phyloP scores from a whole-genome alignment of 2,329 filamentous ascomycete genomes.

The Camillea tinctor region DNA sequence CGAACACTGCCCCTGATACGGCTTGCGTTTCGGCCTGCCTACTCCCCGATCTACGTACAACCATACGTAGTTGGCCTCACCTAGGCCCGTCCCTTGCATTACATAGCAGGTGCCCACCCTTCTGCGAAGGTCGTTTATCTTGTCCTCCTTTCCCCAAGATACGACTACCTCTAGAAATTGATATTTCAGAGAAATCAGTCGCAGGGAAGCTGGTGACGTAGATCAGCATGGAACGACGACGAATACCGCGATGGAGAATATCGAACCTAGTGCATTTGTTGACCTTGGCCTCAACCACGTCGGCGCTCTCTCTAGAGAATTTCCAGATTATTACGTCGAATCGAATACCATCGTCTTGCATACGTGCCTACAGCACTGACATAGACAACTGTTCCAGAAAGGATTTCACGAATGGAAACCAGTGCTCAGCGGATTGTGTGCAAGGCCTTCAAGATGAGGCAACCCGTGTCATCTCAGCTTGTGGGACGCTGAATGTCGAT shows the following conservation, averaged over 20 bases:
- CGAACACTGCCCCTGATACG: conserved; percentile 24
- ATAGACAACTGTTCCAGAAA: conserved; percentile 24
- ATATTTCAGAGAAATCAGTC: neutral
- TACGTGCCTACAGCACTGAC: conserved; percentile 23
- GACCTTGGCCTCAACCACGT: conserved; percentile 19
- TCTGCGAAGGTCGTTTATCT: neutral
- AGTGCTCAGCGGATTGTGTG: conserved; percentile 26
- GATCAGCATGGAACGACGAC: conserved; percentile 14
- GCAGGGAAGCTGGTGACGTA: conserved; percentile 1
- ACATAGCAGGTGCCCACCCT: neutral
- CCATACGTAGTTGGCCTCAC: conserved; percentile 1
- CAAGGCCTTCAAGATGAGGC: conserved; percentile 22
- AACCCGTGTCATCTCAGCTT: conserved; percentile 17
- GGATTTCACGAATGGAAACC: conserved; percentile 24
- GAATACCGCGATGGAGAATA: conserved; percentile 20
- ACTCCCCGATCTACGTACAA: conserved; percentile 15
- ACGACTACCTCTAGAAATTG: neutral
- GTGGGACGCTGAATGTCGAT: conserved; percentile 21
- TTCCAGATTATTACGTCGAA: conserved; percentile 29
- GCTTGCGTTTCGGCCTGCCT: conserved; percentile 22
- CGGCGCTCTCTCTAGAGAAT: conserved; percentile 28
- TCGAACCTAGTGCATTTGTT: conserved; percentile 15
- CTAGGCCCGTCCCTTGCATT: neutral
- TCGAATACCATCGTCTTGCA: conserved; percentile 25
- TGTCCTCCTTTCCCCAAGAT: neutral